A percentile compares a stretch with the other conserved stretches of the same genome.
phyloP scores from a whole-genome alignment of 2,329 filamentous ascomycete genomes.

The Rugonectria rugulosa region DNA sequence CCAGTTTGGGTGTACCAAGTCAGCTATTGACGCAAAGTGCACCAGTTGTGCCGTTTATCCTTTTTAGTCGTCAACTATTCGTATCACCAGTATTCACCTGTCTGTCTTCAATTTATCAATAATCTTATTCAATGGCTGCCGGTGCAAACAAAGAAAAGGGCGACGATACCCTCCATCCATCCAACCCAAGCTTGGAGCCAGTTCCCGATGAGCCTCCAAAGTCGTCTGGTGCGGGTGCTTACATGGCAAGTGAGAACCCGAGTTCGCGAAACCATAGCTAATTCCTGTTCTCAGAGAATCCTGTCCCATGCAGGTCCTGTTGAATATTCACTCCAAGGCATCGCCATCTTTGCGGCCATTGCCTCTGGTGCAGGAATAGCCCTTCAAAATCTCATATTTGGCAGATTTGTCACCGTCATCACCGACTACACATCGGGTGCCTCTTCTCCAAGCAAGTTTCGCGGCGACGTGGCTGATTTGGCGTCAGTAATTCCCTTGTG shows the following conservation, averaged over 20 bases:
- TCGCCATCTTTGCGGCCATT: conserved; percentile 44
- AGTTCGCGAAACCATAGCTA: not conserved
- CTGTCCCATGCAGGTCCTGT: conserved; percentile 39
- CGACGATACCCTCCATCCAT: not conserved
- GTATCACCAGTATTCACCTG: too few relatives aligned
- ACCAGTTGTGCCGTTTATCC: too few relatives aligned
- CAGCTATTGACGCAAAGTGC: too few relatives aligned
- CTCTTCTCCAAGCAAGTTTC: conserved; percentile 38
- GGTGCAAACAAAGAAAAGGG: conserved; percentile 6
- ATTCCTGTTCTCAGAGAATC: conserved; percentile 39
- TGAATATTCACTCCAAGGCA: conserved; percentile 40
- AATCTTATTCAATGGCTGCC: too few relatives aligned
- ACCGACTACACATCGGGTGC: conserved; percentile 42
- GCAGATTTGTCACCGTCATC: conserved; percentile 46
- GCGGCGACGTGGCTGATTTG: conserved; percentile 40
- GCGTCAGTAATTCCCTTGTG: conserved; percentile 56
- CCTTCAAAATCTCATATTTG: conserved; percentile 50
- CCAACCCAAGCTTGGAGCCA: not conserved
- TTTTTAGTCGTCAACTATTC: too few relatives aligned
- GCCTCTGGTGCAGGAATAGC: conserved; percentile 48
- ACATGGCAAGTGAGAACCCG: conserved; percentile 26
- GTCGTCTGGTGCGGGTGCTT: conserved; percentile 18
- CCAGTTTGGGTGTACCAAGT: too few relatives aligned
- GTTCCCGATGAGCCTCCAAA: conserved; percentile 1
- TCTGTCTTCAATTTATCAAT: too few relatives aligned